Percentiles rank a stretch among this genome's conserved stretches.
These are phyloP conservation scores for Yarrowia sp. DNA, from an alignment of 805 yeast genomes.

Conservation along the genomic window DNA sequence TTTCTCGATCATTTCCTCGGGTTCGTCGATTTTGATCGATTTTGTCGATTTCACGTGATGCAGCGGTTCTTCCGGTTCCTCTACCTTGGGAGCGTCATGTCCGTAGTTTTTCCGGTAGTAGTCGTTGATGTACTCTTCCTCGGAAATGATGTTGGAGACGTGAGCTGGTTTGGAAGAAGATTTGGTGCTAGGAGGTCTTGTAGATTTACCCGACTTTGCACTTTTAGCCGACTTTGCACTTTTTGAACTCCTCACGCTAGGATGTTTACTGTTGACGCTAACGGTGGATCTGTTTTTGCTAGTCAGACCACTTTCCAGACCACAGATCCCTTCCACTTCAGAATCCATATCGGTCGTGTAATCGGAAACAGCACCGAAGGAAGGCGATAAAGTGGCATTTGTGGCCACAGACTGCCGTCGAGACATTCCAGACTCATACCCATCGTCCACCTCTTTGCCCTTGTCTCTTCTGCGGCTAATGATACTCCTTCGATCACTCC, in stretches of 20 bases:
- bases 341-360: not conserved
- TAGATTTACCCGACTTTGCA: not conserved
- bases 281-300: not conserved
- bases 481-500: not conserved
- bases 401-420: not conserved
- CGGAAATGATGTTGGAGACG: not conserved
- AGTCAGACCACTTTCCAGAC: not conserved
- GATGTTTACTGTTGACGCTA: not conserved
- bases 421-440: not conserved
- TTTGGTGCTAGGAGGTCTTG: not conserved
- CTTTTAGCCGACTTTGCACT: not conserved
- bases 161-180: not conserved
- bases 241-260: not conserved
- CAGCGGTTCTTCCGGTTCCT: not conserved
- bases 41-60: slow-evolving; percentile 1
- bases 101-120: slow-evolving; percentile 7
- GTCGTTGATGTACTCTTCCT: slow-evolving; percentile 10
- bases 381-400: not conserved
- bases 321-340: slow-evolving; percentile 14
- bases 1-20: not conserved
- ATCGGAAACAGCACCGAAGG: not conserved
- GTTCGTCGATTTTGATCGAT: slow-evolving; percentile 24
- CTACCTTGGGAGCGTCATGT: not conserved
- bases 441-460: slow-evolving; percentile 15
- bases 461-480: not conserved